phyloP scores from a whole-genome alignment of 441 rosid species.

The Bocquillonia castaneifolia region DNA sequence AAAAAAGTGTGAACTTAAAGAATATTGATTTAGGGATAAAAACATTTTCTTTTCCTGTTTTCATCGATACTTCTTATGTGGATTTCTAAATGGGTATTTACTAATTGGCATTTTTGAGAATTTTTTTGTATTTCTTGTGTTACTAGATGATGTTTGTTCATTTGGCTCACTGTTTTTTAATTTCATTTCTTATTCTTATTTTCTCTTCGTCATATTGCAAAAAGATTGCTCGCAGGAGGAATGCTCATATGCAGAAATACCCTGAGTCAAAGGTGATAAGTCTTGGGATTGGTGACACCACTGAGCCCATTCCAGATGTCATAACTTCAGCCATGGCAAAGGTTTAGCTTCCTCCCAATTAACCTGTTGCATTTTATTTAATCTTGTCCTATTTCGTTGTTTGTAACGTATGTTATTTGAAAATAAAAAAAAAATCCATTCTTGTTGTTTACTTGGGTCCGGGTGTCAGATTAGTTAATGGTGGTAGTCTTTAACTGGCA shows the following conservation, averaged over 20 bases:
- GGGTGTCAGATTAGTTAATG: not conserved
- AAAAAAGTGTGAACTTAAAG: not conserved
- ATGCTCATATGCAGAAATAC: constrained; percentile 73
- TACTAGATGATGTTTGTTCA: no score
- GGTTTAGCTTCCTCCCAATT: constrained; percentile 32
- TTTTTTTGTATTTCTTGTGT: not conserved
- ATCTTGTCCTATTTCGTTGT: not conserved
- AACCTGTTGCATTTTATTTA: not conserved
- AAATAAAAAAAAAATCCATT: not conserved
- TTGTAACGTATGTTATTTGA: not conserved
- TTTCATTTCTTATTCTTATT: not conserved
- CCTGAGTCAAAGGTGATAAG: constrained; percentile 90
- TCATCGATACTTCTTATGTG: not conserved
- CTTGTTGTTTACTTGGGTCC: not conserved
- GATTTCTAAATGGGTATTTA: not conserved
- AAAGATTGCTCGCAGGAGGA: constrained; percentile 83
- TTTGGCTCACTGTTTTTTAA: not conserved
- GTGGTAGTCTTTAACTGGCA: not conserved
- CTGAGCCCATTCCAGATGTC: constrained; percentile 94
- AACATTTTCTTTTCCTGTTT: not conserved
- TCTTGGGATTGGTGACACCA: constrained; percentile 96
- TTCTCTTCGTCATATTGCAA: not conserved
- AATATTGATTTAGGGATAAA: not conserved
- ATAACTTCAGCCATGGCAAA: constrained; percentile 82
- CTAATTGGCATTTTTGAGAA: not conserved